A percentile compares a stretch with the other conserved stretches of the same genome.
Evolutionary conservation across 1,284 basidiomycete genomes (phyloP).

Genomic region (Moesziomyces antarcticus): DNA sequence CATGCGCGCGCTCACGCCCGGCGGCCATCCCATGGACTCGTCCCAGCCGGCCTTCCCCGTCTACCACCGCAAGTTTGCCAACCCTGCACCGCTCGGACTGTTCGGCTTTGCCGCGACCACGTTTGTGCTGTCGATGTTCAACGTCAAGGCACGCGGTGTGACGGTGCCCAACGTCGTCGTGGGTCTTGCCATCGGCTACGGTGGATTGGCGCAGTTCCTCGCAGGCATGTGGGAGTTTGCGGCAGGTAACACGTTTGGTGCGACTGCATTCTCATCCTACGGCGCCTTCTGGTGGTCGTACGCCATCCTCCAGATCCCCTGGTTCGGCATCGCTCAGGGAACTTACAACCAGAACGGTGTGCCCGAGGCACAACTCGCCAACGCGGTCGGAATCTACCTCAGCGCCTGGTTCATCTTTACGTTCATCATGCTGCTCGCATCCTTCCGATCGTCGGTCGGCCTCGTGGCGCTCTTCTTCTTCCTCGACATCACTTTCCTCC

Average conservation of each 20-base stretch:
- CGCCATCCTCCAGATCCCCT: slow-evolving; percentile 61
- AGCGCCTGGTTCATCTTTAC: slow-evolving; percentile 66
- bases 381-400: slow-evolving; percentile 55
- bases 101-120: slow-evolving; percentile 70
- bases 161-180: slow-evolving; percentile 55
- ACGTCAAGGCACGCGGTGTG: slow-evolving; percentile 62
- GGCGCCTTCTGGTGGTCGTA: slow-evolving; percentile 64
- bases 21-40: slow-evolving; percentile 70
- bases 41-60: slow-evolving; percentile 68
- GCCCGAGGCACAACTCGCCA: slow-evolving; percentile 38
- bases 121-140: slow-evolving; percentile 71
- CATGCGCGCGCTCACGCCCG: slow-evolving; percentile 65
- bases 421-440: slow-evolving; percentile 52
- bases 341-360: slow-evolving; percentile 29
- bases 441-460: slow-evolving; percentile 55
- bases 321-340: slow-evolving; percentile 49
- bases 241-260: slow-evolving; percentile 75
- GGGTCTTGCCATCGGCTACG: slow-evolving; percentile 68
- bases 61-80: slow-evolving; percentile 70
- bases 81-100: slow-evolving; percentile 72
- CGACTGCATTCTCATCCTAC: slow-evolving; percentile 71
- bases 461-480: slow-evolving; percentile 76
- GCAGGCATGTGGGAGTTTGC: slow-evolving; percentile 77
- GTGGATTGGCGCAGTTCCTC: slow-evolving; percentile 79
- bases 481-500: slow-evolving; percentile 73